phyloP scores from a whole-genome alignment of 1,284 basidiomycete genomes.

The Salmacisia buchloeana region DNA sequence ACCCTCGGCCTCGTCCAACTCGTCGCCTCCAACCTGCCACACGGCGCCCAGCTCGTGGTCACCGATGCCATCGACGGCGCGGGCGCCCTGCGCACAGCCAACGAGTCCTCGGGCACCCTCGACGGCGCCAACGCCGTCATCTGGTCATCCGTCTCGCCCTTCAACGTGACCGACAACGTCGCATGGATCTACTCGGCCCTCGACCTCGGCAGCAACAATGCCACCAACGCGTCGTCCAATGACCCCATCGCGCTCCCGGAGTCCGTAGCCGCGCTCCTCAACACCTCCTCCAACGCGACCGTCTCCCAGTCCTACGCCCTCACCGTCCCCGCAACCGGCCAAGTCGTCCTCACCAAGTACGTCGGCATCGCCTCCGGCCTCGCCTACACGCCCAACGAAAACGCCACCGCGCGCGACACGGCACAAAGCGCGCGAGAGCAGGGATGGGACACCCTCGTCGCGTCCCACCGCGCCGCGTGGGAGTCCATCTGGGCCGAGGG shows the following conservation, averaged over 20 bases:
- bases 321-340: slow-evolving; percentile 13
- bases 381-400: slow-evolving; percentile 25
- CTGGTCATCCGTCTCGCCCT: slow-evolving; percentile 28
- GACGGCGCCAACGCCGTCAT: slow-evolving; percentile 19
- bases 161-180: slow-evolving; percentile 29
- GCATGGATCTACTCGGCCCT: slow-evolving; percentile 16
- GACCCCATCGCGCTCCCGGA: slow-evolving; percentile 4
- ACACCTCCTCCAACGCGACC: slow-evolving; percentile 10
- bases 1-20: slow-evolving; percentile 31
- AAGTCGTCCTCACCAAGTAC: slow-evolving; percentile 28
- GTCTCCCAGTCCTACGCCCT: slow-evolving; percentile 22
- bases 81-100: slow-evolving; percentile 30
- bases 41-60: slow-evolving; percentile 17
- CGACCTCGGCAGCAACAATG: slow-evolving; percentile 7
- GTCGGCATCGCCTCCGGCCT: slow-evolving; percentile 44
- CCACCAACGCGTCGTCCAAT: neutral
- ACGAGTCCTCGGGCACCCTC: slow-evolving; percentile 17
- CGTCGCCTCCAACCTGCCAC: slow-evolving; percentile 17
- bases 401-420: slow-evolving; percentile 19
- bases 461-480: slow-evolving; percentile 24
- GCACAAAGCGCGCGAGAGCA: slow-evolving; percentile 18
- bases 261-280: slow-evolving; percentile 9
- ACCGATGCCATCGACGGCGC: slow-evolving; percentile 41
- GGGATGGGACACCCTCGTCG: slow-evolving; percentile 22
- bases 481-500: slow-evolving; percentile 20